Percentiles rank a stretch among this genome's conserved stretches.
Evolutionary conservation across 345 rosid species (phyloP).

Genomic region (Erysimum cheiranthoides): DNA sequence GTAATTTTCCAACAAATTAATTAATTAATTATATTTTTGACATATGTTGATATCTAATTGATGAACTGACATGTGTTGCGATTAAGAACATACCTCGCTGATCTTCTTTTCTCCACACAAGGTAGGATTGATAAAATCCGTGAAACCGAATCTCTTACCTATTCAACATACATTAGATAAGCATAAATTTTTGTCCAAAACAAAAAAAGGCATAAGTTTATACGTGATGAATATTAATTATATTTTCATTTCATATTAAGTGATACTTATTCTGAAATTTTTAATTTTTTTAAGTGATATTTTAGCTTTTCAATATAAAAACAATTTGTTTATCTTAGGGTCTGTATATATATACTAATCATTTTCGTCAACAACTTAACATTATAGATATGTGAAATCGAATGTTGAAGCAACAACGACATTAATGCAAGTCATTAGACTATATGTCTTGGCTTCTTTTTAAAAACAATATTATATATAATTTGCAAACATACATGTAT

Average conservation of each 20-base stretch:
- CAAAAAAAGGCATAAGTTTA: slow-evolving; percentile 5
- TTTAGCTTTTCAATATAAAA: not conserved
- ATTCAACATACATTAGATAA: not conserved
- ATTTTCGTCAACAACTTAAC: not conserved
- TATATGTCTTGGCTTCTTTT: too few relatives aligned
- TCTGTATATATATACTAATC: too few relatives aligned
- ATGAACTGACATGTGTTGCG: too few relatives aligned
- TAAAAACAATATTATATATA: not conserved
- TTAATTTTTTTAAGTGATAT: not conserved
- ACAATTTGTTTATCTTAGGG: too few relatives aligned
- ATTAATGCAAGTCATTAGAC: too few relatives aligned
- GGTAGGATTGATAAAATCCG: slow-evolving; percentile 65
- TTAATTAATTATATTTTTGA: too few relatives aligned
- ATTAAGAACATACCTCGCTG: too few relatives aligned
- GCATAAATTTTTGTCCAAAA: too few relatives aligned
- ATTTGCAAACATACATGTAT: not conserved
- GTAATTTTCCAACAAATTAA: not conserved
- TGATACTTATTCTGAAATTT: not conserved
- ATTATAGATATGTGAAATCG: not conserved
- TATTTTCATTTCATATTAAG: not conserved
- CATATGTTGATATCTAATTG: too few relatives aligned
- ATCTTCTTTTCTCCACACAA: slow-evolving; percentile 52
- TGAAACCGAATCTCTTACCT: slow-evolving; percentile 68
- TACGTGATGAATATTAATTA: not conserved
- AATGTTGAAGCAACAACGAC: not conserved